Base-by-base conservation (phyloP, 345 rosid species). In the Euphorbia pulcherrima region DNA sequence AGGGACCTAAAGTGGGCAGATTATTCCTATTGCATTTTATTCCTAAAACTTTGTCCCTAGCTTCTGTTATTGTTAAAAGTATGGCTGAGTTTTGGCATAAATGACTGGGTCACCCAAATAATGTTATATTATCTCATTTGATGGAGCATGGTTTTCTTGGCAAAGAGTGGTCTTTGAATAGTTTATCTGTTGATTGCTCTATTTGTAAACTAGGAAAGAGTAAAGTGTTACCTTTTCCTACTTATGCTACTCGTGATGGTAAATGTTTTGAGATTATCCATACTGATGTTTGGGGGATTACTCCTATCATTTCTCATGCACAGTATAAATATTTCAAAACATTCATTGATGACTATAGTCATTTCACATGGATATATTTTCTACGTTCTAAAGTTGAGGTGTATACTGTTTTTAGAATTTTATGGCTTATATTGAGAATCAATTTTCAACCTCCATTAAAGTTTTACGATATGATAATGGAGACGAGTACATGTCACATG, bases 1-100 rank as follows among this genome's bases (percentile, higher is more conserved):
- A 58, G 21, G 65, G 30, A 46, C 70, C 60, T 72, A 64, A 28
- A 64, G 41, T 64, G 8, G 56, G 17, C 4, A 5, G 51, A 5
- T 35, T 66, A 8, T 53, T 66, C 53, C 51, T 37, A 10, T 18
- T 67, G 2, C 48, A 6, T 51, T 66, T 47, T 2, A 14, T 66
- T 66, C 37, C 18, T 35, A 33, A 0, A 8, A 1, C 37, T 6
- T 67, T 24, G 12, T 12, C 64, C n/a, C 30, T 57, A 9, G n/a
- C 26, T 29, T 68, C 4, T 68, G 4, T 21, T 11, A 0, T 1
- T 28, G 5, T 41, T 17, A 26, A 17, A 2, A 39, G 5, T n/a
- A 11, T 18, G 21, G 5, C 17, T 11, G 24, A 0, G 3, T 0
- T 35, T 10, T 68, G 53, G 39, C 63, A 68, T 40, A 54, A 18